Conservation (phyloP, 306 rosid species). For the Cicer bijugum region DNA sequence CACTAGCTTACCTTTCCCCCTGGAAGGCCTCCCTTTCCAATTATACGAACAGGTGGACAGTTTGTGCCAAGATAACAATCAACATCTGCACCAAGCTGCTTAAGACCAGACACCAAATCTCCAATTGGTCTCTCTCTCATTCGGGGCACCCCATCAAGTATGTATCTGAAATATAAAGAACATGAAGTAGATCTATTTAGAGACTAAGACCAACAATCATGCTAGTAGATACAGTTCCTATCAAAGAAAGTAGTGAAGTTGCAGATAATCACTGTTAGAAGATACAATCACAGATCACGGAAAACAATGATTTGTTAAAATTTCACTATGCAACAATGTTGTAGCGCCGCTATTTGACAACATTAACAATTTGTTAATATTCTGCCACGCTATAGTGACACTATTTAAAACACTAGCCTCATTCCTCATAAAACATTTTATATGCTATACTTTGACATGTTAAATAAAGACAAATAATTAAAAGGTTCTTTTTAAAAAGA, state of each 20-base stretch:
- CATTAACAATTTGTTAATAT: too few relatives aligned
- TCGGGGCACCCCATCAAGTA: conserved; percentile 98
- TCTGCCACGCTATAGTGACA: too few relatives aligned
- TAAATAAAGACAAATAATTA: conserved; percentile 1
- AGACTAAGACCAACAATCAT: conserved; percentile 5
- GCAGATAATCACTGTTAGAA: neutral
- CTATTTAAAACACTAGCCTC: neutral
- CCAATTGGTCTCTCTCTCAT: conserved; percentile 99
- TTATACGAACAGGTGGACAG: conserved; percentile 92
- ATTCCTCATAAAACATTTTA: conserved; percentile 11
- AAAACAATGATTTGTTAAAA: too few relatives aligned
- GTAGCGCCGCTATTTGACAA: too few relatives aligned
- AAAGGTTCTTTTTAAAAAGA: neutral
- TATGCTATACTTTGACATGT: conserved; percentile 18
- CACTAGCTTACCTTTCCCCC: conserved; percentile 83
- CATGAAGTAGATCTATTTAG: conserved; percentile 27
- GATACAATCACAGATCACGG: neutral
- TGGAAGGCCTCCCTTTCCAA: conserved; percentile 98
- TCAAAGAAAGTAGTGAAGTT: conserved; percentile 26
- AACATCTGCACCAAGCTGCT: conserved; percentile 95
- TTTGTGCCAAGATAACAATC: conserved; percentile 94
- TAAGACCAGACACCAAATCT: conserved; percentile 90
- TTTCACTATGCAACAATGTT: too few relatives aligned
- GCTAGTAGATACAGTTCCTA: conserved; percentile 20
- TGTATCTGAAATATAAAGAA: conserved; percentile 63